Percentiles rank a stretch among this genome's conserved stretches.
phyloP scores from a whole-genome alignment of 495 filamentous ascomycete genomes.

The Neurospora sp. region DNA sequence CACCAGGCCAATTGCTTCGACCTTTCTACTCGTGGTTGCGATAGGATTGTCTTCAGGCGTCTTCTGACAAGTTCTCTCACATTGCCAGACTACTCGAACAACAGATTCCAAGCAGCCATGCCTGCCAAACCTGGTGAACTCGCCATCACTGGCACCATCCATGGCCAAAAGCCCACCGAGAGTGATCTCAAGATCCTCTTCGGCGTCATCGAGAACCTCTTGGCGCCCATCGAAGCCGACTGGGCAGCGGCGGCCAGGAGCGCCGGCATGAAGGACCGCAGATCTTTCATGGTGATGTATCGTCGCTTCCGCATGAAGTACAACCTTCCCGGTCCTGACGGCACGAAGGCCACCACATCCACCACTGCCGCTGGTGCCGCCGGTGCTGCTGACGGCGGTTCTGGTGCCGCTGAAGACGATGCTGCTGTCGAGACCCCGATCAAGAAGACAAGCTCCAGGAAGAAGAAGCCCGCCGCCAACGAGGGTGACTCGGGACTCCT shows the following conservation, averaged over 20 bases:
- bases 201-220: neutral
- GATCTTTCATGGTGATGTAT: neutral
- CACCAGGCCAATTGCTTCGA: neutral
- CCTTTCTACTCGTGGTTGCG: neutral
- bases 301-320: neutral
- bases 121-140: neutral
- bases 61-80: neutral
- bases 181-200: neutral
- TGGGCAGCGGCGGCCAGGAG: too few species aligned
- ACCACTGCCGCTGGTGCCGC: neutral
- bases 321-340: neutral
- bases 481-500: neutral
- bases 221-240: neutral
- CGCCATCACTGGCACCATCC: neutral
- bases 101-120: neutral
- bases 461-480: neutral
- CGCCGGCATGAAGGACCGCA: neutral
- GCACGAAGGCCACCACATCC: neutral
- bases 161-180: neutral
- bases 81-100: neutral
- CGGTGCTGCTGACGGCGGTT: neutral
- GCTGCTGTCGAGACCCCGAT: neutral
- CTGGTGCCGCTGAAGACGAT: neutral
- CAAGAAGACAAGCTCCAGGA: neutral
- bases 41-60: neutral